phyloP scores from a whole-genome alignment of 805 yeast species.

The Vanderwaltozyma verrucispora region DNA sequence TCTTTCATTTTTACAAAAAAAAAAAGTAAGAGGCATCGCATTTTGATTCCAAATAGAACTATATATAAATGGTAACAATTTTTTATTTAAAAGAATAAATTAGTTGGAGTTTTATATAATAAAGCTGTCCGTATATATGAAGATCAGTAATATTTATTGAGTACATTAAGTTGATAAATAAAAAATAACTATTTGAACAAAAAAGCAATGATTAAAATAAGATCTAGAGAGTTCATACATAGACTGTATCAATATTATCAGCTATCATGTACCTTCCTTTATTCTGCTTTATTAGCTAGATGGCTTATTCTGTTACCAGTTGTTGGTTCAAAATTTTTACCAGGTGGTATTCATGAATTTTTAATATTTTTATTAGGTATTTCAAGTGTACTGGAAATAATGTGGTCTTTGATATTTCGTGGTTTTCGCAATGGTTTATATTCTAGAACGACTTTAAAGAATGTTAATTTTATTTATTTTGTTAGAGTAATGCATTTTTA shows the following conservation, averaged over 20 bases:
- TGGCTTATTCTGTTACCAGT: slow-evolving; percentile 46
- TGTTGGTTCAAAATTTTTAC: slow-evolving; percentile 53
- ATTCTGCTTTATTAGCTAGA: slow-evolving; percentile 30
- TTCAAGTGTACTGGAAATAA: slow-evolving; percentile 13
- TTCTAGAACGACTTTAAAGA: slow-evolving; percentile 16
- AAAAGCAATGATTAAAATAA: background rate
- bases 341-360: slow-evolving; percentile 66
- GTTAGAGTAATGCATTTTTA: slow-evolving; percentile 20
- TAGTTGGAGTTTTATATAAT: too few relatives aligned
- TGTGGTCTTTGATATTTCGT: slow-evolving; percentile 19
- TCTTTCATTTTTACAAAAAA: too few relatives aligned
- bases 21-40: too few relatives aligned
- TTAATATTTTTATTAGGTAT: slow-evolving; percentile 26
- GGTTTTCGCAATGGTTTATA: slow-evolving; percentile 11
- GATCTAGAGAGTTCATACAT: slow-evolving; percentile 2
- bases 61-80: too few relatives aligned
- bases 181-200: too few relatives aligned
- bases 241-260: slow-evolving; percentile 23
- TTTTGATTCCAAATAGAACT: too few relatives aligned
- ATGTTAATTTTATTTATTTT: slow-evolving; percentile 21
- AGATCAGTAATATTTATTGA: too few relatives aligned
- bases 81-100: too few relatives aligned
- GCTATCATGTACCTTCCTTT: slow-evolving; percentile 18
- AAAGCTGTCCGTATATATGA: too few relatives aligned
- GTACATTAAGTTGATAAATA: too few relatives aligned